Evolutionary conservation across 2,329 filamentous ascomycete genomes (phyloP), one percentile per base, ranked within the genome.

Genomic region (Alternaria atra): DNA sequence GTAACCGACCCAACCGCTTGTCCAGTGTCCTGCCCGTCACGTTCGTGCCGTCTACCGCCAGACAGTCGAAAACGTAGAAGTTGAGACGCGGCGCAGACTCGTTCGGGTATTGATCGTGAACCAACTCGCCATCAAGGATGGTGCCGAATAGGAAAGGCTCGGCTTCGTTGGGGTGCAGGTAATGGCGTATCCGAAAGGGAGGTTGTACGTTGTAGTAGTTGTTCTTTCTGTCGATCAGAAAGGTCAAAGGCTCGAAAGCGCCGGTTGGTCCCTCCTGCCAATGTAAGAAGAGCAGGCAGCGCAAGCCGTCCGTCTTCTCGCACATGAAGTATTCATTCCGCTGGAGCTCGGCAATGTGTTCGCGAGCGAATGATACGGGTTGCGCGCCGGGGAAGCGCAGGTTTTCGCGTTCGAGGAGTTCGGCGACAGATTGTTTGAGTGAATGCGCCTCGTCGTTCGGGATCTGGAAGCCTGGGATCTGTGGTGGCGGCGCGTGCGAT

Each of bases 211-310:
- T 93, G 87, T 94, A 97, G 83, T 95, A 99, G 78, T 98, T 93
- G 81, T 99, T 98, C 81, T 94, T 97, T 75, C 95, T 93, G 81
- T 99, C 94, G 80, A 99, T 97, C 58, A 99, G 85, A 82, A 97
- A 97, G 75, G 95, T 91, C 25, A 90, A 86, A 20, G 76, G 74
- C 40, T 72, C 68, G 43, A 72, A 56, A 25, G 47, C 42, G 17
- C 53, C 63, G 9, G 46, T 55, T 3, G 51, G 60, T 15, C 63
- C 77, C 42, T 89, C 85, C 25, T 83, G 82, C 74, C 90, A 90
- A 52, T 92, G 93, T 67, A 95, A 89, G 83, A 96, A 98, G 66
- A 99, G 87, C n/a, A 99, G 87, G 78, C 96, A 97, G 65, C 95
- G 89, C 65, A 98, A 92, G 55, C 95, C 95, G 76, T 99, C 95